phyloP scores from a whole-genome alignment of 192 early-diverging fungal species.

The Diversispora epigaea region DNA sequence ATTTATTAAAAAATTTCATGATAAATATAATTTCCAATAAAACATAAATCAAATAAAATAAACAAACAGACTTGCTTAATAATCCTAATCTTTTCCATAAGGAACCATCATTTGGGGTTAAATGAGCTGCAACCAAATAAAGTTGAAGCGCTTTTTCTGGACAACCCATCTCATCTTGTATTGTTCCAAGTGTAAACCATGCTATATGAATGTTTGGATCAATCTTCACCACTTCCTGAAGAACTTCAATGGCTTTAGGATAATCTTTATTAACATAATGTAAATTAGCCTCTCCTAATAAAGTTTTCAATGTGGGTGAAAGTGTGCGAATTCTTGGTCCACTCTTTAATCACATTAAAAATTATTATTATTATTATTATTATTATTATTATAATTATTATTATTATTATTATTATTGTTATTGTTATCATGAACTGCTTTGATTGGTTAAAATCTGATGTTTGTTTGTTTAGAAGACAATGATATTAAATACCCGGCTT shows the following conservation, averaged over 20 bases:
- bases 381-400: too few relatives aligned
- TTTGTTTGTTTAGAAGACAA: not conserved
- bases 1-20: not conserved
- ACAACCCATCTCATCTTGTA: constrained; percentile 85
- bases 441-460: not conserved
- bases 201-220: constrained; percentile 72
- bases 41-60: not conserved
- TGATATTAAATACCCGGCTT: not conserved
- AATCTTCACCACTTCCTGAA: constrained; percentile 76
- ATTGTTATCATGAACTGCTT: too few relatives aligned
- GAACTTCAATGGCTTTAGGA: constrained; percentile 65
- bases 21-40: too few relatives aligned
- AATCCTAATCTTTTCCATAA: constrained; percentile 83
- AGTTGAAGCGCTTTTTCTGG: constrained; percentile 70
- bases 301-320: constrained; percentile 50
- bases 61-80: constrained; percentile 60
- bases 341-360: not conserved
- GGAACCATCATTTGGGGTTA: constrained; percentile 66
- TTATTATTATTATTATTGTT: too few relatives aligned
- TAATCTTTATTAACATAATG: constrained; percentile 72
- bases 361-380: too few relatives aligned
- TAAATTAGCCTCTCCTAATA: constrained; percentile 77
- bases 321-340: not conserved
- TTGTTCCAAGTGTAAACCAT: constrained; percentile 87
- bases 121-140: constrained; percentile 87